Percentiles rank a stretch among this genome's conserved stretches.
Conservation (phyloP, 306 rosid genomes). For the Crataegus laevigata region DNA sequence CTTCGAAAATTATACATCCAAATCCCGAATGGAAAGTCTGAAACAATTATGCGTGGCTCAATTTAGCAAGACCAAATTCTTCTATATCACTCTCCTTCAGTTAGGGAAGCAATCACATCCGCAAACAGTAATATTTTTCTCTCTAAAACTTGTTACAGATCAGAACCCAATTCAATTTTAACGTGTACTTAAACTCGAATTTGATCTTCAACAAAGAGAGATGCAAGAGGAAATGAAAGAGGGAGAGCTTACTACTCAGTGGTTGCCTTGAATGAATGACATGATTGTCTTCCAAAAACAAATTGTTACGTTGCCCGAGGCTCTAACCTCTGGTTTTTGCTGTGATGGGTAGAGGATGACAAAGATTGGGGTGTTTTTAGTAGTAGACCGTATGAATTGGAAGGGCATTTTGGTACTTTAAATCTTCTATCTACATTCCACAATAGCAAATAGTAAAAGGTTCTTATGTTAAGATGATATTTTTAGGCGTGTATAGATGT, state of each 20-base stretch:
- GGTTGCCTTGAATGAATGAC: background rate
- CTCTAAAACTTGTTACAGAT: background rate
- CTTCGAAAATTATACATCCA: constrained; percentile 16
- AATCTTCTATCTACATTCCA: background rate
- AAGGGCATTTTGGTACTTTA: background rate
- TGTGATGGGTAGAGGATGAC: background rate
- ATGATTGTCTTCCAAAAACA: background rate
- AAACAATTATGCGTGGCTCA: background rate
- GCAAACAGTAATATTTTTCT: background rate
- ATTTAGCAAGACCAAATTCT: background rate
- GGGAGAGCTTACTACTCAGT: background rate
- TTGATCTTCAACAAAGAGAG: background rate
- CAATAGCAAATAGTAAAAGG: too few relatives aligned
- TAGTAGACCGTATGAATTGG: too few relatives aligned
- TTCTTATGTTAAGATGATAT: too few relatives aligned
- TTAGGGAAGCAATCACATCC: constrained; percentile 27
- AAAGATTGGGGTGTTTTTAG: too few relatives aligned
- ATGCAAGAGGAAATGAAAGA: background rate
- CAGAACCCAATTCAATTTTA: background rate
- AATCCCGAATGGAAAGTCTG: constrained; percentile 13
- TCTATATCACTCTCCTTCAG: constrained; percentile 50
- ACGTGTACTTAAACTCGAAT: background rate
- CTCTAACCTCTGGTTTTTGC: background rate
- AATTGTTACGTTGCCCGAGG: background rate
- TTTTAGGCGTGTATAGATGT: too few relatives aligned